Evolutionary conservation across 441 rosid genomes (phyloP).

Genomic region (Capsella rubella): DNA sequence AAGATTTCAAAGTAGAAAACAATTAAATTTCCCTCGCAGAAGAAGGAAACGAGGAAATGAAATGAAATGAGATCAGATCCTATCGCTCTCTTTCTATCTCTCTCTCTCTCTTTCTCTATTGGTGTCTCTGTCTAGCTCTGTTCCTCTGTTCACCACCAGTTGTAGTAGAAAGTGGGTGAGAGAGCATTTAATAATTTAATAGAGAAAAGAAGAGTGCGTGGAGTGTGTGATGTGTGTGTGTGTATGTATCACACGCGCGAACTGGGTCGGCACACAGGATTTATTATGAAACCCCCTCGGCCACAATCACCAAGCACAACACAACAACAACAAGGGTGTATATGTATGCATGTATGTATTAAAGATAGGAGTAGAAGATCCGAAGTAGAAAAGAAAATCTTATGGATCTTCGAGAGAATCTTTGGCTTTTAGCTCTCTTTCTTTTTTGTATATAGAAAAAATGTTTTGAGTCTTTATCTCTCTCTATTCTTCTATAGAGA

Average conservation of each 20-base stretch:
- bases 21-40: constrained; percentile 42
- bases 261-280: constrained; percentile 30
- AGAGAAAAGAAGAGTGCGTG: constrained; percentile 3
- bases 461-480: neutral
- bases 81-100: neutral
- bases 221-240: neutral
- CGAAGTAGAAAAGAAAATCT: constrained; percentile 43
- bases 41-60: constrained; percentile 39
- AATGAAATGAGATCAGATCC: constrained; percentile 34
- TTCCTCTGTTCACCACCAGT: constrained; percentile 44
- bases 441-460: no score
- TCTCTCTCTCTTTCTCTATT: constrained; percentile 1
- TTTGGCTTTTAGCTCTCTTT: constrained; percentile 33
- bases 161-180: constrained; percentile 41
- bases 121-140: constrained; percentile 16
- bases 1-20: constrained; percentile 31
- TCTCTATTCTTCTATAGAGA: constrained; percentile 8
- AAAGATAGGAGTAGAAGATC: constrained; percentile 36
- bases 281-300: neutral
- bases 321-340: neutral
- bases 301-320: neutral
- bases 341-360: neutral
- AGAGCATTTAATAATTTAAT: constrained; percentile 30
- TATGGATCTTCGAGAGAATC: constrained; percentile 48
- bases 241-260: constrained; percentile 27